These are phyloP conservation scores for Pichia sp. DNA, from an alignment of 1,139 yeast genomes.

Conservation along the genomic window DNA sequence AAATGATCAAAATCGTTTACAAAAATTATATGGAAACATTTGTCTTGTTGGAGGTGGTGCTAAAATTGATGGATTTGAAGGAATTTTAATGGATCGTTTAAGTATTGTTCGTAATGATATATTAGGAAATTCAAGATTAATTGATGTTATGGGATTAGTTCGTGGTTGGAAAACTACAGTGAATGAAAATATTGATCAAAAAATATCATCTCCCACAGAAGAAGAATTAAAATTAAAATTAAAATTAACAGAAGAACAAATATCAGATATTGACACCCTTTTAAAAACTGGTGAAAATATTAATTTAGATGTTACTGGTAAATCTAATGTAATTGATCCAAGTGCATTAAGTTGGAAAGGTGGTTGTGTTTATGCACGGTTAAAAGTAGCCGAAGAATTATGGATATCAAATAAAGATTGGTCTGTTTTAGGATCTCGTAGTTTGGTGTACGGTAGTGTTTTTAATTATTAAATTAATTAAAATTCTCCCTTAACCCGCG, in stretches of 20 bases:
- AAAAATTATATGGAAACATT: conserved; percentile 69
- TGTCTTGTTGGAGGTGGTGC: conserved; percentile 91
- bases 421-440: conserved; percentile 76
- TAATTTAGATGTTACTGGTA: too few relatives aligned
- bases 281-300: too few relatives aligned
- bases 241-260: too few relatives aligned
- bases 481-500: too few relatives aligned
- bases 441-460: conserved; percentile 74
- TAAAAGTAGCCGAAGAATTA: conserved; percentile 81
- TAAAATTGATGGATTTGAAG: conserved; percentile 70
- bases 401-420: conserved; percentile 79
- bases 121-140: conserved; percentile 32
- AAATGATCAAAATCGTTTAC: conserved; percentile 49
- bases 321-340: conserved; percentile 54
- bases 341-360: conserved; percentile 86
- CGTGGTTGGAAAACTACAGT: not conserved
- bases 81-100: conserved; percentile 71
- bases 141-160: conserved; percentile 18
- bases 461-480: conserved; percentile 50
- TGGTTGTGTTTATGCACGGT: conserved; percentile 75
- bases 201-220: too few relatives aligned
- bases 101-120: conserved; percentile 76
- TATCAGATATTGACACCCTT: too few relatives aligned
- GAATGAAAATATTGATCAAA: too few relatives aligned
- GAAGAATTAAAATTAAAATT: too few relatives aligned